Evolutionary conservation across 177 flowering plant species (phyloP), one percentile per base, ranked within the genome.

Genomic region (Tripterygium wilfordii): DNA sequence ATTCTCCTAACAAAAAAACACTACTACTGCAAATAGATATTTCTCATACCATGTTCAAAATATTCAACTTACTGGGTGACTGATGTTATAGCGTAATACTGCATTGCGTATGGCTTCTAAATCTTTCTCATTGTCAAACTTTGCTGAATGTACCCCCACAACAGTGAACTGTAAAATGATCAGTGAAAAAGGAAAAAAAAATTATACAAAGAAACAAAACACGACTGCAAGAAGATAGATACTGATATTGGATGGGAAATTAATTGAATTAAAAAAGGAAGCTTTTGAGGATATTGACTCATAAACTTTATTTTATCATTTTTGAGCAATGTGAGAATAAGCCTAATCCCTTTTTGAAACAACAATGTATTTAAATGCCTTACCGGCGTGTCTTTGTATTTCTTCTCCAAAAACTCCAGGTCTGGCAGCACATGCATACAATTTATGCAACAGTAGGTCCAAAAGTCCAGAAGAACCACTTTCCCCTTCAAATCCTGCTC

Each of bases 341-440:
- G 23, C 23, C 25, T 13, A 36, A 36, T n/a, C n/a, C n/a, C n/a
- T n/a, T n/a, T n/a, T n/a, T n/a, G n/a, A n/a, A n/a, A n/a, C n/a
- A n/a, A n/a, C n/a, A n/a, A n/a, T n/a, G n/a, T n/a, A 17, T 25
- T 45, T 21, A 37, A 60, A 28, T n/a, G 51, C 0, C 49, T 71
- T 74, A 88, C 98, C 60, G 96, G 94, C 74, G 57, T 68, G 53
- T 84, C 79, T 53, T 71, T 80, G 54, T 92, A 92, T 36, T 92
- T 92, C 29, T 73, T 85, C 83, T 92, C 98, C 72, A 92, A 57
- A 67, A 64, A 92, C 53, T 88, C 89, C 8, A 92, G 85, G 70
- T 92, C 98, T 23, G 98, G 98, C 60, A 92, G 51, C 22, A 92
- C 96, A 60, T 92, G 98, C 89, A 92, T 86, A 48, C 98, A 92